Conservation (phyloP, 805 yeast genomes). For the Kodamaea kakaduensis region DNA sequence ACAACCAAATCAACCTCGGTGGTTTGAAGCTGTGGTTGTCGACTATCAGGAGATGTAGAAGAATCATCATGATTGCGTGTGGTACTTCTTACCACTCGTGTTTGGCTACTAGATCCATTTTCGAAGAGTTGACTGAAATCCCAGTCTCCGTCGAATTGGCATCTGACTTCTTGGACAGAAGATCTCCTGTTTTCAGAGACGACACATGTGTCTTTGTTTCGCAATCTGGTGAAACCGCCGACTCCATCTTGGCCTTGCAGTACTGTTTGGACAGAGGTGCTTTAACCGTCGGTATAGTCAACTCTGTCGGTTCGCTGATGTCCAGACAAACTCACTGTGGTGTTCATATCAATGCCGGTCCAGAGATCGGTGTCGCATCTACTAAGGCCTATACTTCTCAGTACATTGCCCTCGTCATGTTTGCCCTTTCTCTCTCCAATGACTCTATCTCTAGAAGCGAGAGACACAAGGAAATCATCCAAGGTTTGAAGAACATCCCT, state of each 20-base stretch:
- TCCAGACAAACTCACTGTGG: slow-evolving; percentile 98
- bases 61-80: slow-evolving; percentile 97
- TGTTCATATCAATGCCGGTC: slow-evolving; percentile 99
- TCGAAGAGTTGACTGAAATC: slow-evolving; percentile 93
- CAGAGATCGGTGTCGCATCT: slow-evolving; percentile 98
- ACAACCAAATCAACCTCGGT: slow-evolving; percentile 74
- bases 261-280: slow-evolving; percentile 98
- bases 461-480: slow-evolving; percentile 82
- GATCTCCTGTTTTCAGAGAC: slow-evolving; percentile 96
- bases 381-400: slow-evolving; percentile 99
- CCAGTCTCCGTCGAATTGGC: slow-evolving; percentile 93
- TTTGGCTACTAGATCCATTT: slow-evolving; percentile 91
- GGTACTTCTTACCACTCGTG: slow-evolving; percentile 99
- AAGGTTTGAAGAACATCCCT: slow-evolving; percentile 80
- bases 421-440: slow-evolving; percentile 91
- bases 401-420: slow-evolving; percentile 93
- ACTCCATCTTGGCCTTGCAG: slow-evolving; percentile 89
- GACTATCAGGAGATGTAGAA: slow-evolving; percentile 88
- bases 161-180: slow-evolving; percentile 90
- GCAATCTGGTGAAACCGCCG: slow-evolving; percentile 99
- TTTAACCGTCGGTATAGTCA: slow-evolving; percentile 93
- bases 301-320: slow-evolving; percentile 94
- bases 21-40: slow-evolving; percentile 83
- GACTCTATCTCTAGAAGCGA: slow-evolving; percentile 73
- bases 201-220: slow-evolving; percentile 97